A percentile compares a stretch with the other conserved stretches of the same genome.
Evolutionary conservation across 805 yeast species (phyloP).

Genomic region (Maudiozyma turicensis): DNA sequence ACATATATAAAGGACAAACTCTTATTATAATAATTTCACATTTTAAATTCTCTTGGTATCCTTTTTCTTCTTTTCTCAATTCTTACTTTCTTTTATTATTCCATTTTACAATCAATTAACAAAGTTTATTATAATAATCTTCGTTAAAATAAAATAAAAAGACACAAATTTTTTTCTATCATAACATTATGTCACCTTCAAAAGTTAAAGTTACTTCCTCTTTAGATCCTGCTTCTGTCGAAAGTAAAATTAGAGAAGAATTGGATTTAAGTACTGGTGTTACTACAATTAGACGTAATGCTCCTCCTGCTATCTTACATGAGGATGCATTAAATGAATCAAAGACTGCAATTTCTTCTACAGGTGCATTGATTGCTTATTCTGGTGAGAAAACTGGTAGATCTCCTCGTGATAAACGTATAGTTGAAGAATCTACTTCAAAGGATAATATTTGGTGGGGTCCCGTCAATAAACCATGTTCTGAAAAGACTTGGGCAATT

Average conservation of each 20-base stretch:
- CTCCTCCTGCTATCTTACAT: constrained; percentile 85
- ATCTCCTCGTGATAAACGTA: constrained; percentile 96
- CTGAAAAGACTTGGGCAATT: constrained; percentile 89
- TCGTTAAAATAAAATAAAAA: neutral
- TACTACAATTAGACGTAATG: constrained; percentile 66
- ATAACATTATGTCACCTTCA: constrained; percentile 8
- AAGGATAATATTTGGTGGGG: constrained; percentile 95
- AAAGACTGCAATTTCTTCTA: constrained; percentile 82
- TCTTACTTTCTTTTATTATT: no score
- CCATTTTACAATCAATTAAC: no score
- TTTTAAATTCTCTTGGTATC: no score
- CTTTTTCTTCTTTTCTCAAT: no score
- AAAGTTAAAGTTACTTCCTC: constrained; percentile 2
- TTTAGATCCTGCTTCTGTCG: constrained; percentile 15
- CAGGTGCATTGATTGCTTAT: constrained; percentile 93
- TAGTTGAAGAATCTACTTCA: constrained; percentile 88
- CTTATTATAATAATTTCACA: no score
- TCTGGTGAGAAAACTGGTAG: constrained; percentile 96
- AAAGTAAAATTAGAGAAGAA: constrained; percentile 25
- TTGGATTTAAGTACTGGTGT: constrained; percentile 52
- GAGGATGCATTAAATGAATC: constrained; percentile 89
- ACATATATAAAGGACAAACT: no score
- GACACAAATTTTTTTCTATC: neutral
- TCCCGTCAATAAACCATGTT: constrained; percentile 91
- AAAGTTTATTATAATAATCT: neutral